Evolutionary conservation across 495 filamentous ascomycete genomes (phyloP).

Genomic region (Acidiella bohemica): DNA sequence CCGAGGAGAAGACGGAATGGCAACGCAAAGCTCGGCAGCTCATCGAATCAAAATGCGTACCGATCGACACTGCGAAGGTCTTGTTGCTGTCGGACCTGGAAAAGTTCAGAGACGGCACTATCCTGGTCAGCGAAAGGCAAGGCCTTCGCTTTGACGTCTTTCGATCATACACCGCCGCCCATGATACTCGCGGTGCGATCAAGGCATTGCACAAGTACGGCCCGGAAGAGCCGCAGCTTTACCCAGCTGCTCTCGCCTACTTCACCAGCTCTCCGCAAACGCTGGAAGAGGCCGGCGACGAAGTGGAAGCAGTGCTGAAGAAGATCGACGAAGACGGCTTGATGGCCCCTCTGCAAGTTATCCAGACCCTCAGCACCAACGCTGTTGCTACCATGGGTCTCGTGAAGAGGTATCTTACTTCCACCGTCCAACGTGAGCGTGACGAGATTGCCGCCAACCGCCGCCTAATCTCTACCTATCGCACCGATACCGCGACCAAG

Average conservation of each 20-base stretch:
- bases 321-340: slow-evolving; percentile 82
- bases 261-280: slow-evolving; percentile 74
- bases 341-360: slow-evolving; percentile 93
- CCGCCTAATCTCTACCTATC: slow-evolving; percentile 70
- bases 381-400: slow-evolving; percentile 92
- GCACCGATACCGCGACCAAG: slow-evolving; percentile 69
- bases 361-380: slow-evolving; percentile 76
- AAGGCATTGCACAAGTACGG: slow-evolving; percentile 84
- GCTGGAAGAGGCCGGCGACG: slow-evolving; percentile 76
- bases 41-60: slow-evolving; percentile 63
- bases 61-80: slow-evolving; percentile 89
- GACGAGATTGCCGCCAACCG: slow-evolving; percentile 77
- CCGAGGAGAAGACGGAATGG: slow-evolving; percentile 64
- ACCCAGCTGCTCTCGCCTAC: slow-evolving; percentile 83
- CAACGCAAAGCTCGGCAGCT: slow-evolving; percentile 75
- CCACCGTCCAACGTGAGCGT: slow-evolving; percentile 77
- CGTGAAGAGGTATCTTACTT: slow-evolving; percentile 80
- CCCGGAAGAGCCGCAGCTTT: slow-evolving; percentile 79
- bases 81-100: slow-evolving; percentile 85
- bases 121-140: slow-evolving; percentile 83
- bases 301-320: slow-evolving; percentile 62
- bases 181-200: slow-evolving; percentile 82
- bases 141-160: slow-evolving; percentile 91
- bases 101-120: slow-evolving; percentile 78
- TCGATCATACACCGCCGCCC: slow-evolving; percentile 85